Conservation (phyloP, 805 yeast species). For the Ogataea wickerhamii region DNA sequence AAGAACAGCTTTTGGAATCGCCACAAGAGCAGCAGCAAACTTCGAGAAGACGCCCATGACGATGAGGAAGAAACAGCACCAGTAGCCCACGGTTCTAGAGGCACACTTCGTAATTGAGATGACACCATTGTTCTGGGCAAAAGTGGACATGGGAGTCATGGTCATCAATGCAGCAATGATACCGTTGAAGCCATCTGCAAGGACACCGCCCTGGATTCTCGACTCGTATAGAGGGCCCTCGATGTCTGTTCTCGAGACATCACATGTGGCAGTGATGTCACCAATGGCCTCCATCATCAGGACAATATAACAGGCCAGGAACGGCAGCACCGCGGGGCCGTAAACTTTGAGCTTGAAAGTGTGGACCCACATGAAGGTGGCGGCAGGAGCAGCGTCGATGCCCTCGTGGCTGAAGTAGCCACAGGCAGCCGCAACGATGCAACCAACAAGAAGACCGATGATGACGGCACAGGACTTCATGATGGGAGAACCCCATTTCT, state of each 20-base stretch:
- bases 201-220: slow-evolving; percentile 87
- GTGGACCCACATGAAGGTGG: slow-evolving; percentile 82
- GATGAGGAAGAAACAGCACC: slow-evolving; percentile 59
- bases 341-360: slow-evolving; percentile 74
- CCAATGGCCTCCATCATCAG: slow-evolving; percentile 93
- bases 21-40: slow-evolving; percentile 83
- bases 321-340: slow-evolving; percentile 83
- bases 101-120: slow-evolving; percentile 92
- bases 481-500: slow-evolving; percentile 89
- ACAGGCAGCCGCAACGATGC: slow-evolving; percentile 89
- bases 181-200: slow-evolving; percentile 86
- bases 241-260: slow-evolving; percentile 80
- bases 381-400: slow-evolving; percentile 73
- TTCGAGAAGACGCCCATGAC: slow-evolving; percentile 87
- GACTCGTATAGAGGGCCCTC: slow-evolving; percentile 81
- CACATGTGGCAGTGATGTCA: slow-evolving; percentile 91
- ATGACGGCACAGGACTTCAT: slow-evolving; percentile 94
- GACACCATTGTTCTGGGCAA: slow-evolving; percentile 95
- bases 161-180: slow-evolving; percentile 74
- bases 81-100: slow-evolving; percentile 62
- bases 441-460: slow-evolving; percentile 78
- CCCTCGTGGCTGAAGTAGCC: slow-evolving; percentile 64
- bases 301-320: slow-evolving; percentile 77
- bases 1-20: slow-evolving; percentile 73
- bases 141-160: slow-evolving; percentile 84